Evolutionary conservation across 75 land plant genomes (phyloP).

Genomic region (Pinus albicaulis): DNA sequence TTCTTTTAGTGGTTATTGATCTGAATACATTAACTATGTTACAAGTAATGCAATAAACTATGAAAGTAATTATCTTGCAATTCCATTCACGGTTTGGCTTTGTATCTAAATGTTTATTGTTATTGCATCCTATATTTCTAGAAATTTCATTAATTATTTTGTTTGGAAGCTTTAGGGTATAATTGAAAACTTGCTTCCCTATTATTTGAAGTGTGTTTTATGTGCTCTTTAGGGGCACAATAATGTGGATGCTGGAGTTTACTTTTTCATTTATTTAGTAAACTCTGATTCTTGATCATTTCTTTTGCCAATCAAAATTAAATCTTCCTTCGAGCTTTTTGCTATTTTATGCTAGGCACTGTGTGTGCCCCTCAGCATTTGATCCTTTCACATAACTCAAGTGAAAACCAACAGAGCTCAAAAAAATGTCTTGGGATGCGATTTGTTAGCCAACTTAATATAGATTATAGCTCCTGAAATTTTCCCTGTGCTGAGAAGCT

Average conservation of each 20-base stretch:
- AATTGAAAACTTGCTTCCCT: background rate
- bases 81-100: background rate
- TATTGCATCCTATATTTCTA: background rate
- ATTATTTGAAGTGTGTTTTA: background rate
- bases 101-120: background rate
- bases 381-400: background rate
- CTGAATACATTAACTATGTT: background rate
- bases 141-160: background rate
- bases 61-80: too few species aligned
- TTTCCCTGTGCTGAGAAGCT: too few species aligned
- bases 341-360: background rate
- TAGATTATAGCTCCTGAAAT: too few species aligned
- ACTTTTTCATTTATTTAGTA: too few species aligned
- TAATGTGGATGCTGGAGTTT: background rate
- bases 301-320: too few species aligned
- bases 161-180: background rate
- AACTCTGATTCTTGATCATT: too few species aligned
- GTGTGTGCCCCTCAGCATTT: background rate
- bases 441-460: too few species aligned
- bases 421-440: too few species aligned
- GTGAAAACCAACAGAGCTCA: too few species aligned
- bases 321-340: background rate
- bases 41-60: background rate
- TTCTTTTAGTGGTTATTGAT: background rate
- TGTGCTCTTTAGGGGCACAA: background rate